Percentiles rank a stretch among this genome's conserved stretches.
These are phyloP conservation scores for Capsicum baccatum DNA, from an alignment of 257 asterid genomes.

Conservation along the genomic window DNA sequence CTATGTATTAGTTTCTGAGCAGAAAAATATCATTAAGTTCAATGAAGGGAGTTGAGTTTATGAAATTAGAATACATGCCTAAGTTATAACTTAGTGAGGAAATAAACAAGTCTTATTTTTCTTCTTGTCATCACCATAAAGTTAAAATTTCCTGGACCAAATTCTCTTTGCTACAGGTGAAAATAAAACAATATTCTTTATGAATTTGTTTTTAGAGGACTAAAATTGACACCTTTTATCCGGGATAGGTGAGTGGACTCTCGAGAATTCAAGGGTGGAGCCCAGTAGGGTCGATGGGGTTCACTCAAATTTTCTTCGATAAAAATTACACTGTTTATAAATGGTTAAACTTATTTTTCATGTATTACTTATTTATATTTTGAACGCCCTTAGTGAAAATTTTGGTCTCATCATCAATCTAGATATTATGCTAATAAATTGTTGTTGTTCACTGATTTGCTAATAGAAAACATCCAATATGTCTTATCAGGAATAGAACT, in stretches of 20 bases:
- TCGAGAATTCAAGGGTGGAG: too few relatives aligned
- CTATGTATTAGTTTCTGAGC: background rate
- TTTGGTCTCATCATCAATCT: too few relatives aligned
- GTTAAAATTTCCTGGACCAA: background rate
- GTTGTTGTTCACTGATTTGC: background rate
- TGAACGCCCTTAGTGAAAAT: too few relatives aligned
- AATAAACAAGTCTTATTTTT: background rate
- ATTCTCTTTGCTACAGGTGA: background rate
- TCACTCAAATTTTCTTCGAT: too few relatives aligned
- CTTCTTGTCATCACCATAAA: background rate
- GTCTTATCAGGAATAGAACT: background rate
- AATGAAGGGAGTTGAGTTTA: background rate
- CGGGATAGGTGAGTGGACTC: too few relatives aligned
- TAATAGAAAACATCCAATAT: background rate
- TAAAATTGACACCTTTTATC: background rate
- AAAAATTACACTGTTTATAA: too few relatives aligned
- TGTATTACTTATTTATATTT: too few relatives aligned
- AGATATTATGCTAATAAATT: background rate
- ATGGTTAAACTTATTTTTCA: too few relatives aligned
- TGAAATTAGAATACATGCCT: background rate
- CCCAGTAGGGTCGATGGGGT: too few relatives aligned
- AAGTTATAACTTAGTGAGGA: background rate
- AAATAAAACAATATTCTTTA: background rate
- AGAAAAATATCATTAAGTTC: background rate
- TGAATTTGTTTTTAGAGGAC: background rate